A percentile compares a stretch with the other conserved stretches of the same genome.
Evolutionary conservation across 2,329 filamentous ascomycete genomes (phyloP).

Genomic region (Chalara sp.): DNA sequence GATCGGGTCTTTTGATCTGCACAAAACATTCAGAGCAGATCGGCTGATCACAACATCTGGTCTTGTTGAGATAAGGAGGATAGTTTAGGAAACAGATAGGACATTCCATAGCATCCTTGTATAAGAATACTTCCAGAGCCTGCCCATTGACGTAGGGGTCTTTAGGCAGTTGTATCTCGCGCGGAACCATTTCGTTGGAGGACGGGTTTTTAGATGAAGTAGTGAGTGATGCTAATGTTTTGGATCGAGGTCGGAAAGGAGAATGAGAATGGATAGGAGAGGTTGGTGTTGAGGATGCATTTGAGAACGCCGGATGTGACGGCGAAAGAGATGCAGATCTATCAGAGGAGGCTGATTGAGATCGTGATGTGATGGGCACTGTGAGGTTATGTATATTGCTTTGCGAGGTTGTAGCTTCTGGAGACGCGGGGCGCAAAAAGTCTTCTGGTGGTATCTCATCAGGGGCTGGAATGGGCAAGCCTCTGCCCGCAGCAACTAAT

Average conservation of each 20-base stretch:
- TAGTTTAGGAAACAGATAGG: slow-evolving; percentile 97
- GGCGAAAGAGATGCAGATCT: slow-evolving; percentile 48
- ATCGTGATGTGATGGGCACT: slow-evolving; percentile 71
- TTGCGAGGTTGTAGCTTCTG: slow-evolving; percentile 44
- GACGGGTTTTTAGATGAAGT: slow-evolving; percentile 67
- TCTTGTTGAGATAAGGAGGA: slow-evolving; percentile 88
- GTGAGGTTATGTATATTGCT: slow-evolving; percentile 65
- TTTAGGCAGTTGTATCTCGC: slow-evolving; percentile 71
- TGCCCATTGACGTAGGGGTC: slow-evolving; percentile 94
- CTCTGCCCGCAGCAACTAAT: slow-evolving; percentile 83
- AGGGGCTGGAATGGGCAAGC: slow-evolving; percentile 73
- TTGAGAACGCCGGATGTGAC: slow-evolving; percentile 55
- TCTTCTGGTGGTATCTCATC: slow-evolving; percentile 74
- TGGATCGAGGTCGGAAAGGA: slow-evolving; percentile 75
- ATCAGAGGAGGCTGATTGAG: slow-evolving; percentile 75
- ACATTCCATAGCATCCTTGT: slow-evolving; percentile 85
- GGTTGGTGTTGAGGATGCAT: slow-evolving; percentile 49
- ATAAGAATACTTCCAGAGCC: slow-evolving; percentile 83
- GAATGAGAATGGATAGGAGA: slow-evolving; percentile 38
- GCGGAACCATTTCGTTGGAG: slow-evolving; percentile 63
- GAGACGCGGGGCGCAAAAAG: slow-evolving; percentile 40
- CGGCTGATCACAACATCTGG: slow-evolving; percentile 88
- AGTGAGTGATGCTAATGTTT: slow-evolving; percentile 78
- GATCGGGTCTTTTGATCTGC: slow-evolving; percentile 92
- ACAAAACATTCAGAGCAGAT: slow-evolving; percentile 99